phyloP scores from a whole-genome alignment of 1,139 yeast species.

The Debaryomyces robertsiae region DNA sequence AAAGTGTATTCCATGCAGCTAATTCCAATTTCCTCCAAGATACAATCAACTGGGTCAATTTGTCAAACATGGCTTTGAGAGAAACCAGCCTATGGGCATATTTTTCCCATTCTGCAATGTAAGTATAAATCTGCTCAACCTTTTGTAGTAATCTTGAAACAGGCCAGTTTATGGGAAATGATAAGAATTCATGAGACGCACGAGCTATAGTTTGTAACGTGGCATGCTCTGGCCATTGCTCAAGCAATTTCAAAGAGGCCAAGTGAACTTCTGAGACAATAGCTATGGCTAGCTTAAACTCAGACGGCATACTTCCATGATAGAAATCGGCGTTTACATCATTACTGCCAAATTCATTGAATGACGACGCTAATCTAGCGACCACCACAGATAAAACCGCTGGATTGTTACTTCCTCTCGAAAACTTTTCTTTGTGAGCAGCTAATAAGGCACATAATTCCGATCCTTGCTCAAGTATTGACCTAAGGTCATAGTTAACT shows the following conservation, averaged over 20 bases:
- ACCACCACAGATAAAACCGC: slow-evolving; percentile 47
- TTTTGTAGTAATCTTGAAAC: slow-evolving; percentile 78
- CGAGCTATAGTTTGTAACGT: slow-evolving; percentile 70
- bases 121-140: slow-evolving; percentile 82
- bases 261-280: slow-evolving; percentile 52
- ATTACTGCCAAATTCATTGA: slow-evolving; percentile 22
- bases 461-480: slow-evolving; percentile 47
- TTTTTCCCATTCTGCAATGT: slow-evolving; percentile 89
- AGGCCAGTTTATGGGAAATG: slow-evolving; percentile 67
- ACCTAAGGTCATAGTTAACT: slow-evolving; percentile 21
- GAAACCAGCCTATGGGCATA: slow-evolving; percentile 84
- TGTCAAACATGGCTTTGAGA: slow-evolving; percentile 54
- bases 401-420: slow-evolving; percentile 28
- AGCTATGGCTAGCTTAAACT: slow-evolving; percentile 60
- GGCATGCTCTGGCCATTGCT: slow-evolving; percentile 95
- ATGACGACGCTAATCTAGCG: slow-evolving; percentile 34
- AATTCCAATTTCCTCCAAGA: slow-evolving; percentile 90
- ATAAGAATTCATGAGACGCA: slow-evolving; percentile 68
- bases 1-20: slow-evolving; percentile 79
- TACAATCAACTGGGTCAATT: slow-evolving; percentile 69
- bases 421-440: slow-evolving; percentile 22
- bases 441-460: slow-evolving; percentile 30
- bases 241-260: slow-evolving; percentile 51
- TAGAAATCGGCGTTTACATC: slow-evolving; percentile 60
- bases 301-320: slow-evolving; percentile 61